Base-by-base conservation (phyloP, 371 early-diverging fungal species). In the Mortierella sp. region DNA sequence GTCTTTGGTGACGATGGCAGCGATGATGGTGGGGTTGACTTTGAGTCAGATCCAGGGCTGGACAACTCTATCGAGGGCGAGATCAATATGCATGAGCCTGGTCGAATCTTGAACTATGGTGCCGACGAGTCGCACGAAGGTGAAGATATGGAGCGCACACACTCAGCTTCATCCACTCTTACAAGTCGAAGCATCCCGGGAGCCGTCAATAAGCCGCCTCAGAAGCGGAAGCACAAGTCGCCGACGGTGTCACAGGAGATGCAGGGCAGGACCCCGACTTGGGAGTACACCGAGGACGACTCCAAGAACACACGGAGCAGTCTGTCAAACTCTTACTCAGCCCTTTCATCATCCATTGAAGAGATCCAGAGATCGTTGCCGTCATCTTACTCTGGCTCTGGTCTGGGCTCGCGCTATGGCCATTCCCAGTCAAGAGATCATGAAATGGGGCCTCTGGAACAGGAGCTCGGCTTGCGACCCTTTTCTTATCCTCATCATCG, bases 321-420 rank as follows among this genome's bases (percentile, higher is more conserved):
- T 14, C 2, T 73, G 3, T 73, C 84, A 9, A 79, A 53, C 50
- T 79, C 78, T 5, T 77, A 75, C 44, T 82, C 80, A 26, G 76
- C 74, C 0, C 57, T 82, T 31, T 86, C 87, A 4, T 82, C 87
- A 0, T 86, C 87, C 2, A 82, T 86, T 53, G 87, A 86, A 34
- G 87, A 86, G 57, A 86, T 86, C 28, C 87, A 86, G 34, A 77
- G 87, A 5, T 82, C 87, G 3, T 50, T 82, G 14, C 87, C 87
- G 16, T 75, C 77, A 28, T 86, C 82, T 0, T 75, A 75, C 40
- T 80, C 82, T 21, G 61, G 70, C 24, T 75, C 76, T 5, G 75
- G 82, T 3, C 78, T 86, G n/a, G 82, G 82, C 8, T 82, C 87
- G 2, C 82, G 87, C 2, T 79, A 74, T 5, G 67, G 70, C 13